Evolutionary conservation across 2,329 filamentous ascomycete genomes (phyloP), one percentile per base, ranked within the genome.

Genomic region (Aspergillus terreus): DNA sequence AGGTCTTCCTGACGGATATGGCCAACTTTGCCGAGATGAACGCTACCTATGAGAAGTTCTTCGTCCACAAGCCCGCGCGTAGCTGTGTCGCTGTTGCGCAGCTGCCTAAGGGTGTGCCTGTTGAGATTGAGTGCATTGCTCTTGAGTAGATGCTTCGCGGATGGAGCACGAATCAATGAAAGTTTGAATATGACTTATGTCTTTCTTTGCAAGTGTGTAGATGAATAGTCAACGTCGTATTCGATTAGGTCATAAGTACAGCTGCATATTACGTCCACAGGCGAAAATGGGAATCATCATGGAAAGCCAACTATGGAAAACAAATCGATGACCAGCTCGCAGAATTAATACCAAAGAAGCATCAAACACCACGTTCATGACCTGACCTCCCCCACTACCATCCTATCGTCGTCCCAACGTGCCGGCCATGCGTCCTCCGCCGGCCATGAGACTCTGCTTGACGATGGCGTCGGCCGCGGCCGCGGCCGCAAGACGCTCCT

Each of bases 401-500:
- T 43, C 17, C 47, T 64, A 70, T 49, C 67, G 62, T 19, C 64
- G 63, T 21, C 67, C 65, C 46, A 74, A 62, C 6, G 66, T 71
- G 21, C 77, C 74, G 21, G 75, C 73, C 78, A 81, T 81, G 47
- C 78, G 71, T 33, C 78, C 77, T 23, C 78, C 77, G 35, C 79
- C 80, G 27, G 81, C 78, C 67, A 83, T 81, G 52, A 96, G 82
- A 73, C 92, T 97, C 75, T 96, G 92, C 68, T 88, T 84, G 49
- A 99, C 92, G 72, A 99, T 99, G 71, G 92, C 84, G 64, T 95
- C 92, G 4, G 94, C 94, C 0, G 92, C 92, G 15, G 91, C 90
- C 5, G 90, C 86, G 1, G 92, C 92, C 4, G 90, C 90, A 66
- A 96, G 83, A 58, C 94, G 82, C 76, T 97, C 94, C 77, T 95